Conservation (phyloP, 2,329 filamentous ascomycete species). For the Arthrobotrys iridis region DNA sequence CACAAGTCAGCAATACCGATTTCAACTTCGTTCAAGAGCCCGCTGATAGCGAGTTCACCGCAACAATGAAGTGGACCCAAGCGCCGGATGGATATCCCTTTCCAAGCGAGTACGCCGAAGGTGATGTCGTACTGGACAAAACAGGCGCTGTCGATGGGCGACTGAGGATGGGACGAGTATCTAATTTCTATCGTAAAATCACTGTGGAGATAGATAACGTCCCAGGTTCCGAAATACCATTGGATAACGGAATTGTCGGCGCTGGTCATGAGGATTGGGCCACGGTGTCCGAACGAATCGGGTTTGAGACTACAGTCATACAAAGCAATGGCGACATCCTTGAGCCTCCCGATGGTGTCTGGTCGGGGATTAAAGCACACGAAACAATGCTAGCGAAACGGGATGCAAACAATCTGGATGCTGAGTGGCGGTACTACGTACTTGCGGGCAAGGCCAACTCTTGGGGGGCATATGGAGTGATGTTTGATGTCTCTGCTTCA, state of each 20-base stretch:
- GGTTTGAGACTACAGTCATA: neutral
- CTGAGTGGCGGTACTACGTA: slow-evolving; percentile 21
- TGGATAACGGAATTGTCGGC: slow-evolving; percentile 18
- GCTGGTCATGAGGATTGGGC: slow-evolving; percentile 3
- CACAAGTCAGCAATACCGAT: neutral
- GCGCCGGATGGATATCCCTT: slow-evolving; percentile 20
- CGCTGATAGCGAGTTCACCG: neutral
- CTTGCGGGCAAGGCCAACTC: slow-evolving; percentile 9
- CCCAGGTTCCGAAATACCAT: slow-evolving; percentile 9
- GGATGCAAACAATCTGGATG: slow-evolving; percentile 8
- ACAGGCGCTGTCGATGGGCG: neutral
- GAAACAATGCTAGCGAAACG: slow-evolving; percentile 7
- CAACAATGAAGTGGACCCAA: slow-evolving; percentile 13
- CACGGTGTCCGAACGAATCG: slow-evolving; percentile 10
- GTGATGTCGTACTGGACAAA: slow-evolving; percentile 17
- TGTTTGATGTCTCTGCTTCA: slow-evolving; percentile 4
- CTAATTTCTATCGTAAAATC: slow-evolving; percentile 17
- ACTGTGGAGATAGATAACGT: slow-evolving; percentile 19
- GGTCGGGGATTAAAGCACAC: neutral
- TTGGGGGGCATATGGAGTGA: neutral
- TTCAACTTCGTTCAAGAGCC: slow-evolving; percentile 16
- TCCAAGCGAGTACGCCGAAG: slow-evolving; percentile 11
- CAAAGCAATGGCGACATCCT: slow-evolving; percentile 12
- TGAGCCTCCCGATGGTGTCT: neutral
- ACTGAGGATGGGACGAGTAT: slow-evolving; percentile 21